Evolutionary conservation across 129 eudicot species (phyloP).

Genomic region (Calendula officinalis): DNA sequence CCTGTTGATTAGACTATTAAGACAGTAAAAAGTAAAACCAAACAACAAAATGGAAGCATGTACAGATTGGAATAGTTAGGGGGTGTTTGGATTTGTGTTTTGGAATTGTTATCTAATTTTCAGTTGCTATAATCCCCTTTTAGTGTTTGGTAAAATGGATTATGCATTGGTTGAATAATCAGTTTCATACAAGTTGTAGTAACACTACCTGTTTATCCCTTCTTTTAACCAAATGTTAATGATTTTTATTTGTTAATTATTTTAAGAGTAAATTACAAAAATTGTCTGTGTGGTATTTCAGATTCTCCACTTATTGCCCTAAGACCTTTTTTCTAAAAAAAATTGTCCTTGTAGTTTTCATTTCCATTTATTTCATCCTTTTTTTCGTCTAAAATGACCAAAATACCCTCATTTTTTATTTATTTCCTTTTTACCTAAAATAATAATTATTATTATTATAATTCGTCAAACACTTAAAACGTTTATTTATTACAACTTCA

Average conservation of each 20-base stretch:
- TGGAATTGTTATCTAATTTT: not conserved
- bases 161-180: not conserved
- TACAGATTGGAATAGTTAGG: not conserved
- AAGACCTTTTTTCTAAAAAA: too few relatives aligned
- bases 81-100: not conserved
- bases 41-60: not conserved
- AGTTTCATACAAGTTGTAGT: not conserved
- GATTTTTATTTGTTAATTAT: not conserved
- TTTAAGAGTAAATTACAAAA: too few relatives aligned
- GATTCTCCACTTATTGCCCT: too few relatives aligned
- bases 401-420: too few relatives aligned
- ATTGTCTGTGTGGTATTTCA: too few relatives aligned
- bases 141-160: not conserved
- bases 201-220: not conserved
- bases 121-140: not conserved
- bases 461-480: too few relatives aligned
- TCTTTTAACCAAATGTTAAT: not conserved
- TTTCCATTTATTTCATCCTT: too few relatives aligned
- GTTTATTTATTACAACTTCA: too few relatives aligned
- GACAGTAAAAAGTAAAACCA: not conserved
- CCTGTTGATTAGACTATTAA: constrained; percentile 40
- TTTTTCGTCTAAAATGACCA: too few relatives aligned
- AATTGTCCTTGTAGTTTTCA: too few relatives aligned
- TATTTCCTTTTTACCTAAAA: too few relatives aligned
- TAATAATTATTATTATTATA: too few relatives aligned